A percentile compares a stretch with the other conserved stretches of the same genome.
Conservation (phyloP, 2,329 filamentous ascomycete genomes). For the Cucurbitaria berberidis region DNA sequence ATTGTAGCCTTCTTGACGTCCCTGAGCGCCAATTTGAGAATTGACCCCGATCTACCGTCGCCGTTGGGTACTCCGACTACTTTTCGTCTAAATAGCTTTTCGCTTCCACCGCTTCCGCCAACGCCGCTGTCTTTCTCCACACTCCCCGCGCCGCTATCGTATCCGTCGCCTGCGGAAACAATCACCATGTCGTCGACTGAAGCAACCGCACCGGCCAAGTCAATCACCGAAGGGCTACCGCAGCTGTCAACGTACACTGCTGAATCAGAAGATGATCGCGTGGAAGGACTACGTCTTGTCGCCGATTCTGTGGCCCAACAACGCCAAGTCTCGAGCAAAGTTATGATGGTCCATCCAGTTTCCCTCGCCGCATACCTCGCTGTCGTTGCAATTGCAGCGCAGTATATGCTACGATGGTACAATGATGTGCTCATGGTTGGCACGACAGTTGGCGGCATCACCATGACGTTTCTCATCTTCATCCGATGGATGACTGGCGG, state of each 20-base stretch:
- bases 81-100: slow-evolving; percentile 48
- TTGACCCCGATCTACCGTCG: slow-evolving; percentile 64
- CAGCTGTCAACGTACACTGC: slow-evolving; percentile 66
- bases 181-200: slow-evolving; percentile 46
- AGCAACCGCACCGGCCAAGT: slow-evolving; percentile 28
- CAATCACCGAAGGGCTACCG: slow-evolving; percentile 50
- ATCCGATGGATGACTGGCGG: slow-evolving; percentile 66
- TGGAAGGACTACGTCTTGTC: slow-evolving; percentile 73
- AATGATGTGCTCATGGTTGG: slow-evolving; percentile 62
- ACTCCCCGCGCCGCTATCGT: slow-evolving; percentile 43
- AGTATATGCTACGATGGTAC: slow-evolving; percentile 48
- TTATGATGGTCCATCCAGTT: slow-evolving; percentile 55
- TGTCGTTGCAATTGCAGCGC: slow-evolving; percentile 48
- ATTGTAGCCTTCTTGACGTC: slow-evolving; percentile 79
- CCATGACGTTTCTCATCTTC: slow-evolving; percentile 68
- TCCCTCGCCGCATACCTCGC: slow-evolving; percentile 49
- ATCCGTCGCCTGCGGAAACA: slow-evolving; percentile 46
- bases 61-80: slow-evolving; percentile 70
- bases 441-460: slow-evolving; percentile 65
- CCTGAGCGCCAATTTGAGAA: slow-evolving; percentile 78
- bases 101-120: slow-evolving; percentile 63
- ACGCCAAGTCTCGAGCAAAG: slow-evolving; percentile 68
- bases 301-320: slow-evolving; percentile 85
- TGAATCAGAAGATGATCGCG: slow-evolving; percentile 62
- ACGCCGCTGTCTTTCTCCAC: slow-evolving; percentile 55